These are phyloP conservation scores for apple (Malus domestica) DNA, from an alignment of 306 rosid genomes.

Conservation along the genomic window ASM211411v1 NC_041790.1:29062501-29063000, in stretches of 20 bases:
- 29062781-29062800: background rate
- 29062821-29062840: background rate
- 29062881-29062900: background rate
- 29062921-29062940: background rate
- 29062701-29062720: background rate
- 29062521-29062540: slow-evolving; percentile 64
- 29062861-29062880: background rate
- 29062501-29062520: slow-evolving; percentile 76
- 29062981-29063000: background rate
- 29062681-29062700: background rate
- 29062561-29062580: slow-evolving; percentile 10
- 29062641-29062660: background rate
- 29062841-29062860: background rate
- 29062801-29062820: background rate
- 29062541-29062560: slow-evolving; percentile 67
- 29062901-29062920: background rate
- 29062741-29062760: background rate
- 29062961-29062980: background rate
- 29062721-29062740: background rate
- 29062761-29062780: background rate
- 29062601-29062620: background rate
- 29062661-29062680: background rate
- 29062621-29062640: background rate
- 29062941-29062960: background rate
- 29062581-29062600: slow-evolving; percentile 2